Evolutionary conservation across 2,329 filamentous ascomycete species (phyloP).

Genomic region (Colletotrichum viniferum): DNA sequence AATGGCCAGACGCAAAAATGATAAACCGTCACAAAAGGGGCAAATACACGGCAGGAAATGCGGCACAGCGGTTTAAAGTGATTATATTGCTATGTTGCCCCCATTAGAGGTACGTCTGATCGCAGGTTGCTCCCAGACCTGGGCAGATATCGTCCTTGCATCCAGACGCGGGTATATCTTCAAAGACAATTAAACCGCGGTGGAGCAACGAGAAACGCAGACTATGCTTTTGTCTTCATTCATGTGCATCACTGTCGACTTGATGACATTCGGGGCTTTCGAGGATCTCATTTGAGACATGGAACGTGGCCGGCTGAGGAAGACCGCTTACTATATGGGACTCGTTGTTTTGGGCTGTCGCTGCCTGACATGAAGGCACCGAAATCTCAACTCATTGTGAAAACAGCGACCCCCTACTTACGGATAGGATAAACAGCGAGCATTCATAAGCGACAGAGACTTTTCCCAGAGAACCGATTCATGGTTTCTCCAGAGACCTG

Average conservation of each 20-base stretch:
- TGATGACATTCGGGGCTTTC: neutral
- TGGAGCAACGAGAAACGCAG: too few species aligned
- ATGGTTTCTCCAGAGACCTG: neutral
- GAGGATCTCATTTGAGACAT: neutral
- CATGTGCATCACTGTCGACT: neutral
- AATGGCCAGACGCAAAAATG: neutral
- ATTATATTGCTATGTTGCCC: neutral
- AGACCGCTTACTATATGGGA: neutral
- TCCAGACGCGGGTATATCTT: neutral
- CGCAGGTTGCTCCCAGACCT: neutral
- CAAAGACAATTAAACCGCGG: neutral
- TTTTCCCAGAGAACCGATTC: too few species aligned
- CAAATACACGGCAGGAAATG: neutral
- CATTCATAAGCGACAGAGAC: neutral
- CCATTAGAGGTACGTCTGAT: neutral
- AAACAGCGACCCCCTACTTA: accelerated
- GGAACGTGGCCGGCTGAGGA: neutral
- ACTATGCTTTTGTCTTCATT: neutral
- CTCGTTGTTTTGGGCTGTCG: neutral
- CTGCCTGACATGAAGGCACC: neutral
- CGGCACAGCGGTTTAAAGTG: neutral
- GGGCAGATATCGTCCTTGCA: neutral
- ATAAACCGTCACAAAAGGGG: neutral
- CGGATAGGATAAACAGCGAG: neutral
- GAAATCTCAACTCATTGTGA: neutral